phyloP scores from a whole-genome alignment of 2,329 filamentous ascomycete species.

The Bisporella sp. region DNA sequence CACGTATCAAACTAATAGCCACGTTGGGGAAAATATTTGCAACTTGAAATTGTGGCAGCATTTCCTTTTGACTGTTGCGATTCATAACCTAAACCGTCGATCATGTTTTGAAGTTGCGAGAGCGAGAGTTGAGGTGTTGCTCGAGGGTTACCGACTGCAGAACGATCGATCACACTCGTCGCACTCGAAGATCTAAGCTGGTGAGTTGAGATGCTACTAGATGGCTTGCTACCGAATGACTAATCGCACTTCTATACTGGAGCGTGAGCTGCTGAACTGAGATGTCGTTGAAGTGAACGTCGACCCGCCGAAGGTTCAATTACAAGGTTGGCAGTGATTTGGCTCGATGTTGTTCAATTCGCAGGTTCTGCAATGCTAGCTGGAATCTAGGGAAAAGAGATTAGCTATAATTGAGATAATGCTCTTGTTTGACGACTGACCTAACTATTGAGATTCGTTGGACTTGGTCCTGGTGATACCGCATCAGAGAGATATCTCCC shows the following conservation, averaged over 20 bases:
- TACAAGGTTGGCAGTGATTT: conserved; percentile 13
- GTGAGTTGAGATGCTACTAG: conserved; percentile 8
- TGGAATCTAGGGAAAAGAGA: conserved; percentile 7
- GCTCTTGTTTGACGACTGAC: conserved; percentile 11
- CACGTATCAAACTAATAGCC: neutral
- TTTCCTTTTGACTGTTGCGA: conserved; percentile 2
- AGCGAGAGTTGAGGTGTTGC: conserved; percentile 9
- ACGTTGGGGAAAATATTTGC: conserved; percentile 2
- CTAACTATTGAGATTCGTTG: conserved; percentile 9
- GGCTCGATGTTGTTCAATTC: conserved; percentile 9
- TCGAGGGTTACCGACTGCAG: conserved; percentile 7
- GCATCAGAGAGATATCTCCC: conserved; percentile 7
- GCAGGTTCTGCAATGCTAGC: conserved; percentile 9
- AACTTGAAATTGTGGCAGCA: conserved; percentile 5
- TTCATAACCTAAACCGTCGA: conserved; percentile 5
- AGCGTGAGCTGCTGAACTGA: conserved; percentile 14
- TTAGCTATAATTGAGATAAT: conserved; percentile 12
- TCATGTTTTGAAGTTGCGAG: conserved; percentile 6
- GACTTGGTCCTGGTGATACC: conserved; percentile 4
- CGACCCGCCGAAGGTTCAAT: conserved; percentile 12
- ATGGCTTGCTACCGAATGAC: conserved; percentile 9
- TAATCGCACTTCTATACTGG: conserved; percentile 9
- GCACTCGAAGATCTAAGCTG: conserved; percentile 9
- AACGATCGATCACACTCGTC: conserved; percentile 7
- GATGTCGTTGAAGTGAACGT: conserved; percentile 8